A percentile compares a stretch with the other conserved stretches of the same genome.
These are phyloP conservation scores for Vigna hirtella DNA, from an alignment of 306 rosid genomes.

Conservation along the genomic window DNA sequence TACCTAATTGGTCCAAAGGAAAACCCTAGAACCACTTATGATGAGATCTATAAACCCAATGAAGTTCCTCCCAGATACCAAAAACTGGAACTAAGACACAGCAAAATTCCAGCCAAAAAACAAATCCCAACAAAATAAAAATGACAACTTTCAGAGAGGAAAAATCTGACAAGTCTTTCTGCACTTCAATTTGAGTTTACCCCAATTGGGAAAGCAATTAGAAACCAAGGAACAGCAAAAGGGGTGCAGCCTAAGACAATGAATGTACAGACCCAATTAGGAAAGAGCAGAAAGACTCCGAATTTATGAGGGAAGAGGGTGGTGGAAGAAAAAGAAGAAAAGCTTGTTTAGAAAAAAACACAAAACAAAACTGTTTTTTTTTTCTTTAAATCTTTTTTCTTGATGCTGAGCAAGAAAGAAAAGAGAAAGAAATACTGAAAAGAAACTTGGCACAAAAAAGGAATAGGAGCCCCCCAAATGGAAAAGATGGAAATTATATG, in stretches of 20 bases:
- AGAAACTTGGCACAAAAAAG: slow-evolving; percentile 38
- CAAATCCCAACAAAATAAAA: slow-evolving; percentile 8
- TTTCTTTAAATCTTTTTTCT: slow-evolving; percentile 2
- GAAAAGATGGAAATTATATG: slow-evolving; percentile 39
- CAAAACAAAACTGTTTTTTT: slow-evolving; percentile 3
- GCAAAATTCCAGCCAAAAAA: slow-evolving; percentile 31
- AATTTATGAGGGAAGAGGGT: slow-evolving; percentile 37
- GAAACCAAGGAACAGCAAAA: slow-evolving; percentile 28
- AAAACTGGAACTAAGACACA: slow-evolving; percentile 9
- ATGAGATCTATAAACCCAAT: slow-evolving; percentile 53
- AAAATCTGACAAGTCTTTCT: slow-evolving; percentile 31
- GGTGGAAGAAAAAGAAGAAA: background rate
- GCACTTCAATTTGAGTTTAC: slow-evolving; percentile 40
- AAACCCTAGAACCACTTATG: slow-evolving; percentile 46
- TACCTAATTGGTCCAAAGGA: slow-evolving; percentile 41
- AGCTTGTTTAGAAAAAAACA: slow-evolving; percentile 27
- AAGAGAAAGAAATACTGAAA: slow-evolving; percentile 38
- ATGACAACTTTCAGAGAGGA: slow-evolving; percentile 36
- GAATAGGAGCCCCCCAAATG: slow-evolving; percentile 43
- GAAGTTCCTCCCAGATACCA: slow-evolving; percentile 39
- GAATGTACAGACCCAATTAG: slow-evolving; percentile 48
- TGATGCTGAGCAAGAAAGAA: slow-evolving; percentile 53
- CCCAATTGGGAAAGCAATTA: slow-evolving; percentile 54
- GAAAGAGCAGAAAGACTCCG: slow-evolving; percentile 47
- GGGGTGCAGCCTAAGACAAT: slow-evolving; percentile 27